These are phyloP conservation scores for Coffea humblotiana DNA, from an alignment of 305 asterid genomes.

Conservation along the genomic window DNA sequence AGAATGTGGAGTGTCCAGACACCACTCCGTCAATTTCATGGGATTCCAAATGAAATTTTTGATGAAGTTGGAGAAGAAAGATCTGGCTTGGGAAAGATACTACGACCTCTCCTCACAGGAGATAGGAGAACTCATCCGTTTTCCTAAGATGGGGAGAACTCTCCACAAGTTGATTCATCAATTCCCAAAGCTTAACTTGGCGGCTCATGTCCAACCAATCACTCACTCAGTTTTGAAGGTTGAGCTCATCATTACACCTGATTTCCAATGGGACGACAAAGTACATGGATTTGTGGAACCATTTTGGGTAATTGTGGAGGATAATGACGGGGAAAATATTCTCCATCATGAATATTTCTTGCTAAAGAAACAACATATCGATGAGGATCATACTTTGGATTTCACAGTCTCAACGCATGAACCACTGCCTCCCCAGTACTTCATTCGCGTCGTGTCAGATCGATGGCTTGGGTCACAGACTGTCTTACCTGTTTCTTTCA, in stretches of 20 bases:
- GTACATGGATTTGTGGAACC: conserved; percentile 98
- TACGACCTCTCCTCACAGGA: conserved; percentile 91
- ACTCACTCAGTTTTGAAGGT: conserved; percentile 87
- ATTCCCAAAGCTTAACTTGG: conserved; percentile 86
- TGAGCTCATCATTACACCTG: conserved; percentile 83
- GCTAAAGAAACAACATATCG: conserved; percentile 86
- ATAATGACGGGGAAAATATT: conserved; percentile 81
- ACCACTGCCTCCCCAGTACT: conserved; percentile 90
- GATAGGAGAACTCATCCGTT: conserved; percentile 82
- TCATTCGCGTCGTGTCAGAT: conserved; percentile 81
- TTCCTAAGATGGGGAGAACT: conserved; percentile 72
- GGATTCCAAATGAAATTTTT: conserved; percentile 78
- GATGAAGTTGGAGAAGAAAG: conserved; percentile 87
- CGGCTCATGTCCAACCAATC: conserved; percentile 91
- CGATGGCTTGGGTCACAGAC: conserved; percentile 90
- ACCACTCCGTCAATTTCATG: conserved; percentile 93
- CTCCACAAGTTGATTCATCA: conserved; percentile 86
- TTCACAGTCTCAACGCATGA: conserved; percentile 88
- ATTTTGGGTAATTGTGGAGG: conserved; percentile 95
- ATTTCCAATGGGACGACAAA: conserved; percentile 95
- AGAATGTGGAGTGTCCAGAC: conserved; percentile 99
- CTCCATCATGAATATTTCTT: conserved; percentile 90
- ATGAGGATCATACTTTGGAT: conserved; percentile 83
- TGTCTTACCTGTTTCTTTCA: conserved; percentile 84
- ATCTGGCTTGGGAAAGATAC: conserved; percentile 90